phyloP scores from a whole-genome alignment of 805 yeast genomes.

The Wickerhamiella lipophila region DNA sequence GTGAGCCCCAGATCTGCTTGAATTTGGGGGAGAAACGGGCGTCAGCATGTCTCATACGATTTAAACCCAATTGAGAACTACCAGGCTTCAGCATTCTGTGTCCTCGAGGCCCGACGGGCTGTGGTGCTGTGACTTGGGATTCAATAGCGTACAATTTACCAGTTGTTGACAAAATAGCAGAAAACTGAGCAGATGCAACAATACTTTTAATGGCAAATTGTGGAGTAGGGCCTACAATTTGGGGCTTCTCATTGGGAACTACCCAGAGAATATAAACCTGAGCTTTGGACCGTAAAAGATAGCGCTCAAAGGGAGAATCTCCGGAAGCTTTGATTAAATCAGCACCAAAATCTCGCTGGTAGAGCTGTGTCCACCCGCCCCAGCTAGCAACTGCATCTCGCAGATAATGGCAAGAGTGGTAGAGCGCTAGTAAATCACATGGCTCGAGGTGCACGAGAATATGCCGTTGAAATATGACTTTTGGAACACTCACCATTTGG shows the following conservation, averaged over 20 bases:
- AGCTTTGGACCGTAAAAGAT: constrained; percentile 6
- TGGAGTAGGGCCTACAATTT: constrained; percentile 10
- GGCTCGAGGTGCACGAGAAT: constrained; percentile 7
- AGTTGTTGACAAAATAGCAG: neutral
- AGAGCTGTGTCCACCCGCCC: constrained; percentile 6
- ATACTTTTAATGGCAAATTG: constrained; percentile 6
- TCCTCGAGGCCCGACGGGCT: constrained; percentile 4
- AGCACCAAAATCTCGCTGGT: constrained; percentile 3
- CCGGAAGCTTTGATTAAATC: neutral
- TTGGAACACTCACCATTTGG: neutral
- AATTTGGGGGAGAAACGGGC: constrained; percentile 7
- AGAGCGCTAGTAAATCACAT: constrained; percentile 6
- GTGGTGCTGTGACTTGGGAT: neutral
- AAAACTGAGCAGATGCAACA: constrained; percentile 1
- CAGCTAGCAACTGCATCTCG: neutral
- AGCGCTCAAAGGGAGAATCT: constrained; percentile 8
- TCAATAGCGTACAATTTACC: constrained; percentile 10
- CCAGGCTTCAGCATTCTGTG: constrained; percentile 5
- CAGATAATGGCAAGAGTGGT: constrained; percentile 2
- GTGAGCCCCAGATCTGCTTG: constrained; percentile 8
- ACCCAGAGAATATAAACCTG: constrained; percentile 10
- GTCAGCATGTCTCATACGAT: constrained; percentile 4
- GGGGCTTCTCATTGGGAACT: constrained; percentile 6
- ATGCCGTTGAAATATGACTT: constrained; percentile 7
- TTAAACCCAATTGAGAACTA: neutral